A percentile compares a stretch with the other conserved stretches of the same genome.
Evolutionary conservation across 352 stramenopile genomes (phyloP).

Genomic region (Halophytophthora batemanensis): DNA sequence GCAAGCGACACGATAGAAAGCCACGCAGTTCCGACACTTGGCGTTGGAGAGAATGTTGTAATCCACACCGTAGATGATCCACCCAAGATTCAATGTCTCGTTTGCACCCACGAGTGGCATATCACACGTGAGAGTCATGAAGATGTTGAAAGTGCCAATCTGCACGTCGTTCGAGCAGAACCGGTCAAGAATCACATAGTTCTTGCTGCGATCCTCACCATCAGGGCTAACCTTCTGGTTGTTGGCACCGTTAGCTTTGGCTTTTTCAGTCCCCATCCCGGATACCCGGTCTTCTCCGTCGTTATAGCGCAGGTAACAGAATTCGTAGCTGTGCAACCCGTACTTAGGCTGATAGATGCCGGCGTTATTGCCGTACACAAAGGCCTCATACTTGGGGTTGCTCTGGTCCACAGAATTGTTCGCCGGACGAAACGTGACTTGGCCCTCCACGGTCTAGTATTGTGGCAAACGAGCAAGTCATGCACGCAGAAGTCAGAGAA

Average conservation of each 20-base stretch:
- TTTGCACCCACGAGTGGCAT: constrained; percentile 37
- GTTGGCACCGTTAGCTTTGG: constrained; percentile 9
- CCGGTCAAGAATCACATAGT: constrained; percentile 47
- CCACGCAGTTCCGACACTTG: constrained; percentile 51
- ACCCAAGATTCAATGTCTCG: constrained; percentile 46
- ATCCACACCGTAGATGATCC: constrained; percentile 49
- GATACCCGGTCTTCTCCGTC: constrained; percentile 29
- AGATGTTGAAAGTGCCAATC: constrained; percentile 63
- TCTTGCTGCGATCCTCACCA: constrained; percentile 3
- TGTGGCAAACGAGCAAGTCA: neutral
- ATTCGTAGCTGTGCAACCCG: constrained; percentile 56
- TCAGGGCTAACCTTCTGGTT: constrained; percentile 15
- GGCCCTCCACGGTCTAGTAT: constrained; percentile 34
- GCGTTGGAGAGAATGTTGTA: constrained; percentile 48
- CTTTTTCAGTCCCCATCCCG: constrained; percentile 16
- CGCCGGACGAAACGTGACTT: constrained; percentile 49
- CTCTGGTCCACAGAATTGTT: constrained; percentile 33
- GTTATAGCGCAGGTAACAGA: constrained; percentile 46
- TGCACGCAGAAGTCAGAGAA: neutral
- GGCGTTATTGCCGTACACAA: constrained; percentile 48
- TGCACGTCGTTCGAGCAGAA: constrained; percentile 50
- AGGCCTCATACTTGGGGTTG: constrained; percentile 26
- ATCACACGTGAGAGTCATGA: constrained; percentile 61
- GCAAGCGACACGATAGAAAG: constrained; percentile 46
- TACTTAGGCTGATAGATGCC: constrained; percentile 68